Evolutionary conservation across 2,329 filamentous ascomycete species (phyloP).

Genomic region (Penicillium thymicola): DNA sequence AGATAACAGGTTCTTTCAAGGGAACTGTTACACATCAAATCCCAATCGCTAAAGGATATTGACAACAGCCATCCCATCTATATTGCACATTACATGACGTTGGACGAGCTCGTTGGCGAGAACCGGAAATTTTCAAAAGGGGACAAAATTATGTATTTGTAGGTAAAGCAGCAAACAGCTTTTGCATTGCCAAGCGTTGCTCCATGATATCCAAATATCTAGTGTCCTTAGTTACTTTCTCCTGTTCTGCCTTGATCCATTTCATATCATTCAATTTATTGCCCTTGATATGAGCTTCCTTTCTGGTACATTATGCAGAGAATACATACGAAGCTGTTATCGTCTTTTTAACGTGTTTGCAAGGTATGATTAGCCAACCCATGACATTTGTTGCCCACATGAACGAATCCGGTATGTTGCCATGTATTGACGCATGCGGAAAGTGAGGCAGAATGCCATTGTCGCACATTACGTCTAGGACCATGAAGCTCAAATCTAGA

Average conservation of each 20-base stretch:
- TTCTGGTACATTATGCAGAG: background rate
- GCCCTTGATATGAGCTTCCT: background rate
- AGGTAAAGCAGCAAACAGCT: too few species aligned
- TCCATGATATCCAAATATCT: too few species aligned
- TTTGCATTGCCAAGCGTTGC: too few species aligned
- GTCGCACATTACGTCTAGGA: background rate
- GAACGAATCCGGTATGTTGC: background rate
- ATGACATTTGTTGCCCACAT: background rate
- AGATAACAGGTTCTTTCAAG: background rate
- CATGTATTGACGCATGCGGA: slow-evolving; percentile 2
- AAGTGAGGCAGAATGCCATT: background rate
- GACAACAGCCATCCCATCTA: too few species aligned
- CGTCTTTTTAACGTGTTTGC: too few species aligned
- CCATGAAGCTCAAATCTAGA: background rate
- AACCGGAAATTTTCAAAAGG: too few species aligned
- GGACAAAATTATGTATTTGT: too few species aligned
- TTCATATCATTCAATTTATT: too few species aligned
- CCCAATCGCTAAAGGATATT: background rate
- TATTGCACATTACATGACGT: too few species aligned
- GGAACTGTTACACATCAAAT: background rate
- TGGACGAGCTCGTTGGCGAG: too few species aligned
- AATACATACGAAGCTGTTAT: background rate
- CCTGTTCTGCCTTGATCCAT: too few species aligned
- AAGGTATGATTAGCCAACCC: background rate
- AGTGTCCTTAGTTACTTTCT: too few species aligned